phyloP scores from a whole-genome alignment of 306 rosid genomes.

The Calophaca sinica region DNA sequence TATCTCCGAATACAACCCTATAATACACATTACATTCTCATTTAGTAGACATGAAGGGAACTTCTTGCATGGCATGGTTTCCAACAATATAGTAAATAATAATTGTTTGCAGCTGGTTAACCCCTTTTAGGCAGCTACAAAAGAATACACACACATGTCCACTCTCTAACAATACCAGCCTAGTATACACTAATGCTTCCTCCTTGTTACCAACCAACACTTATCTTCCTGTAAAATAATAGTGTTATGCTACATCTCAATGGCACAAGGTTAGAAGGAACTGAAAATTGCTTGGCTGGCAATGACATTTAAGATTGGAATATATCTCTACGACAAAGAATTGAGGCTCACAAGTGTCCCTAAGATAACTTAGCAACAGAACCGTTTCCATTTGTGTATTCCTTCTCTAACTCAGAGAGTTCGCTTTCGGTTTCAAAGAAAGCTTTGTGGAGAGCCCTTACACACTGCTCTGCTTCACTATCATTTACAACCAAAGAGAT shows the following conservation, averaged over 20 bases:
- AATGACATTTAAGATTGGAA: slow-evolving; percentile 45
- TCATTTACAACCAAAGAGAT: slow-evolving; percentile 90
- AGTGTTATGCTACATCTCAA: slow-evolving; percentile 14
- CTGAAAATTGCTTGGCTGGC: slow-evolving; percentile 41
- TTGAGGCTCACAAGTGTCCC: slow-evolving; percentile 8
- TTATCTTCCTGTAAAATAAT: too few relatives aligned
- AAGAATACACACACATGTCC: too few relatives aligned
- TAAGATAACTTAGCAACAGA: slow-evolving; percentile 44
- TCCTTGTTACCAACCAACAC: too few relatives aligned
- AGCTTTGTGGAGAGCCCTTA: slow-evolving; percentile 73
- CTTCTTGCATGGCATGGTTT: too few relatives aligned
- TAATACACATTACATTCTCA: too few relatives aligned
- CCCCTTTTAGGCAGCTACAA: too few relatives aligned
- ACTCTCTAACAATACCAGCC: too few relatives aligned
- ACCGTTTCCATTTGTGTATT: slow-evolving; percentile 54
- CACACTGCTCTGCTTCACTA: slow-evolving; percentile 84
- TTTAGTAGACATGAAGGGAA: too few relatives aligned
- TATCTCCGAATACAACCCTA: too few relatives aligned
- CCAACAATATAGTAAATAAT: too few relatives aligned
- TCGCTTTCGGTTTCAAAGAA: slow-evolving; percentile 69
- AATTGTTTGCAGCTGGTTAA: too few relatives aligned
- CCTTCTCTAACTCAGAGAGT: slow-evolving; percentile 45
- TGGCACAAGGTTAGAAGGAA: slow-evolving; percentile 24
- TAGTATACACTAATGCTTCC: too few relatives aligned
- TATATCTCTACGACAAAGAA: slow-evolving; percentile 9